A percentile compares a stretch with the other conserved stretches of the same genome.
These are phyloP conservation scores for Austropuccinia psidii DNA, from an alignment of 1,284 basidiomycete genomes.

Conservation along the genomic window DNA sequence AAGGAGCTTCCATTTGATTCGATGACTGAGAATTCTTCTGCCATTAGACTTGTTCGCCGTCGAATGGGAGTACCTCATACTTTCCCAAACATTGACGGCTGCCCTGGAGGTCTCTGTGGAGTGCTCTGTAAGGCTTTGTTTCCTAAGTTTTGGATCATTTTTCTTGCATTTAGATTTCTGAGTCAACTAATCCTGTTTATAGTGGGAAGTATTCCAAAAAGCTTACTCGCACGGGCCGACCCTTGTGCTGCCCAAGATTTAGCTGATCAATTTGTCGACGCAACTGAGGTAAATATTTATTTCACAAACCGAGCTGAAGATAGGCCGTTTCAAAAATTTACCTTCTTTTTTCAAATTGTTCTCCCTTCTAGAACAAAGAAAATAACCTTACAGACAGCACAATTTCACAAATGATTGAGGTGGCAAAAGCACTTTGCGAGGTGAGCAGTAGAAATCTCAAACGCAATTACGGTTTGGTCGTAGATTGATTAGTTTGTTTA, in stretches of 20 bases:
- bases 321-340: no score
- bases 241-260: constrained; percentile 16
- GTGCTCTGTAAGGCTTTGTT: not conserved
- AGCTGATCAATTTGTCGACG: constrained; percentile 6
- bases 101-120: constrained; percentile 6
- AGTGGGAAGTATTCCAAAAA: not conserved
- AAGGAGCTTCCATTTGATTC: no score
- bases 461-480: no score
- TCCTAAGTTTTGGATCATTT: not conserved
- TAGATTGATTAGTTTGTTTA: no score
- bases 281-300: constrained; percentile 20
- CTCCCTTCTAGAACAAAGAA: no score
- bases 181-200: not conserved
- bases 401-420: no score
- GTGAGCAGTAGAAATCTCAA: no score
- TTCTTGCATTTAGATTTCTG: not conserved
- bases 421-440: no score
- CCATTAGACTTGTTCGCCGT: not conserved
- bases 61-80: not conserved
- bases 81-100: not conserved
- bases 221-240: not conserved
- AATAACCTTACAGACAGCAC: no score
- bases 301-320: no score
- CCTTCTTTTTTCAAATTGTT: no score
- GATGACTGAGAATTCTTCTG: no score